Conservation (phyloP, 768 basidiomycete genomes). For the Mycena venus region DNA sequence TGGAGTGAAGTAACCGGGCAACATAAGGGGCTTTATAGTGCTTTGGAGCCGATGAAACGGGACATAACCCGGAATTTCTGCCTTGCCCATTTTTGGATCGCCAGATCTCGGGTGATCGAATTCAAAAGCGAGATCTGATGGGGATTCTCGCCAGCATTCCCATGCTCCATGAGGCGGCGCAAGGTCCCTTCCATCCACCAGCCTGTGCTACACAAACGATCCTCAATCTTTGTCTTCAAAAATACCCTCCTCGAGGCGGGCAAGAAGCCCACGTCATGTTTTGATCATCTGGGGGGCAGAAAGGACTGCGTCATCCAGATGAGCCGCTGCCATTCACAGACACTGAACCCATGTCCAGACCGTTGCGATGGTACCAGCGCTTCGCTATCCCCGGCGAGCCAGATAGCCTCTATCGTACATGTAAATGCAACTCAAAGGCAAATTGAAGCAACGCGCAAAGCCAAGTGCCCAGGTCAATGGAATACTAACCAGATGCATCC, state of each 20-base stretch:
- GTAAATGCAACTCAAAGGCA: neutral
- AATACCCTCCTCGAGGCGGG: conserved; percentile 14
- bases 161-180: neutral
- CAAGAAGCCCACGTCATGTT: neutral
- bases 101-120: conserved; percentile 4
- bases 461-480: neutral
- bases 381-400: neutral
- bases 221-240: conserved; percentile 18
- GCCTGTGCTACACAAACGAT: conserved; percentile 9
- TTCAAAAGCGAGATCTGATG: neutral
- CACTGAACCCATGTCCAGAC: neutral
- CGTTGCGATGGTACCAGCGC: neutral
- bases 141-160: neutral
- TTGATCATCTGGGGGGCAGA: conserved; percentile 1
- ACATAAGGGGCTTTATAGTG: conserved; percentile 2
- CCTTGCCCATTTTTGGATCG: neutral
- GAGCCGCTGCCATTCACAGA: neutral
- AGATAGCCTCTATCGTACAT: neutral
- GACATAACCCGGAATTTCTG: neutral
- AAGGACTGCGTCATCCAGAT: neutral
- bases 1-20: neutral
- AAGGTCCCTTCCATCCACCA: neutral
- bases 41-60: conserved; percentile 11
- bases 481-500: too few relatives aligned
- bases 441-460: neutral